A percentile compares a stretch with the other conserved stretches of the same genome.
phyloP scores from a whole-genome alignment of 75 land plant genomes.

The Pinus albicaulis region DNA sequence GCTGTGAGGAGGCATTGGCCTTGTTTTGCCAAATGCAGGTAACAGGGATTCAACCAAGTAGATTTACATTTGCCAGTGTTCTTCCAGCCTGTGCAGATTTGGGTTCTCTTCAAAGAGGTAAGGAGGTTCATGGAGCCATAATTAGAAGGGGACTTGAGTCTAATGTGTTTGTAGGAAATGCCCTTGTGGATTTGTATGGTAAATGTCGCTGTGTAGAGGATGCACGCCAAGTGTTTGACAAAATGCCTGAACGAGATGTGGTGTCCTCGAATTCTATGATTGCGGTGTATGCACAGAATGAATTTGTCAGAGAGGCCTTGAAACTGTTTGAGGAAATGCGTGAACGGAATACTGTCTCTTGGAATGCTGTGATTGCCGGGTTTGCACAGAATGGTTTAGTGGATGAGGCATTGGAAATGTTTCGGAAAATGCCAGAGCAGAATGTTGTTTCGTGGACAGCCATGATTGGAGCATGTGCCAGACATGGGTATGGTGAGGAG shows the following conservation, averaged over 20 bases:
- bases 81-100: slow-evolving; percentile 23
- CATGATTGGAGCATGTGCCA: slow-evolving; percentile 39
- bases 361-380: slow-evolving; percentile 30
- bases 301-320: slow-evolving; percentile 22
- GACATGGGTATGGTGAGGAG: slow-evolving; percentile 20
- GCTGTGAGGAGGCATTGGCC: neutral
- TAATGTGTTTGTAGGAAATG: slow-evolving; percentile 19
- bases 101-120: slow-evolving; percentile 21
- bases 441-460: slow-evolving; percentile 35
- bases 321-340: slow-evolving; percentile 30
- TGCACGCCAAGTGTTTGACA: slow-evolving; percentile 22
- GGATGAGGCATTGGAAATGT: slow-evolving; percentile 8
- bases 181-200: slow-evolving; percentile 39
- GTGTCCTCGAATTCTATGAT: slow-evolving; percentile 58
- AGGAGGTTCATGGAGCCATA: slow-evolving; percentile 27
- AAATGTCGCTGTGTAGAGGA: slow-evolving; percentile 24
- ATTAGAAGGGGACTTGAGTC: slow-evolving; percentile 16
- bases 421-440: slow-evolving; percentile 21
- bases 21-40: neutral
- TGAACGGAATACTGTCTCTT: slow-evolving; percentile 30
- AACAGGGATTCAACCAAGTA: neutral
- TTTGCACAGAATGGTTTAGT: slow-evolving; percentile 20
- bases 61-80: slow-evolving; percentile 26
- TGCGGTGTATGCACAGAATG: slow-evolving; percentile 33
- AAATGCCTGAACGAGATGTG: slow-evolving; percentile 10